phyloP scores from a whole-genome alignment of 2,329 filamentous ascomycete genomes.

The Hypocreales sp. region DNA sequence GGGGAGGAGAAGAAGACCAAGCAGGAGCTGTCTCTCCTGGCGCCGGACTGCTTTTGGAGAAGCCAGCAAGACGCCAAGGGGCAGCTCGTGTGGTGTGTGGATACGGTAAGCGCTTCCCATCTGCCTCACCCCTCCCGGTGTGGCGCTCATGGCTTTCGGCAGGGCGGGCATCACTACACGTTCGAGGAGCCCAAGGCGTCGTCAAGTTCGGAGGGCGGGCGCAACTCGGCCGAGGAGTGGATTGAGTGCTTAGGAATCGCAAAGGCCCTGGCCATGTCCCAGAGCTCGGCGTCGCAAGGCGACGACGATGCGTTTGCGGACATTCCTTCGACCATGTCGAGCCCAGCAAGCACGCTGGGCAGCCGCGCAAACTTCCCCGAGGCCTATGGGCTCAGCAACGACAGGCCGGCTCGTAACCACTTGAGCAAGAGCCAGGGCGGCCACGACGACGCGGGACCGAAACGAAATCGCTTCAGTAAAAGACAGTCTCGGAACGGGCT shows the following conservation, averaged over 20 bases:
- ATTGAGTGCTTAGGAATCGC: slow-evolving; percentile 77
- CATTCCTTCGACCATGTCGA: slow-evolving; percentile 57
- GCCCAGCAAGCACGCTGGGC: slow-evolving; percentile 59
- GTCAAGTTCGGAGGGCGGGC: slow-evolving; percentile 40
- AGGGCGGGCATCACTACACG: slow-evolving; percentile 80
- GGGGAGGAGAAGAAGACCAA: slow-evolving; percentile 95
- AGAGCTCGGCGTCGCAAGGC: slow-evolving; percentile 52
- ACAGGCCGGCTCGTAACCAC: slow-evolving; percentile 39
- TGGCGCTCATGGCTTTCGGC: no score
- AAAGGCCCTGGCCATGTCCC: slow-evolving; percentile 66
- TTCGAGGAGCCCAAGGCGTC: slow-evolving; percentile 83
- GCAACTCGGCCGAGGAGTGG: slow-evolving; percentile 75
- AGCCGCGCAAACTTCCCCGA: slow-evolving; percentile 38
- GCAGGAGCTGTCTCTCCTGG: slow-evolving; percentile 72
- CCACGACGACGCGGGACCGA: slow-evolving; percentile 34
- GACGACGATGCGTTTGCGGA: slow-evolving; percentile 53
- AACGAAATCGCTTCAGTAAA: slow-evolving; percentile 67
- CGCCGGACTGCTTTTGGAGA: slow-evolving; percentile 61
- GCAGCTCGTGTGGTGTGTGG: slow-evolving; percentile 74
- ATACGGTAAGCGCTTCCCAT: slow-evolving; percentile 55
- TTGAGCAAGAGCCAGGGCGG: slow-evolving; percentile 43
- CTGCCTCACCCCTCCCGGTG: not conserved
- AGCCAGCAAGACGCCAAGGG: slow-evolving; percentile 77
- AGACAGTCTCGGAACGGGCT: slow-evolving; percentile 90
- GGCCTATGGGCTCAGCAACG: slow-evolving; percentile 28